Evolutionary conservation across 768 basidiomycete genomes (phyloP).

Genomic region (Boletales sp.): DNA sequence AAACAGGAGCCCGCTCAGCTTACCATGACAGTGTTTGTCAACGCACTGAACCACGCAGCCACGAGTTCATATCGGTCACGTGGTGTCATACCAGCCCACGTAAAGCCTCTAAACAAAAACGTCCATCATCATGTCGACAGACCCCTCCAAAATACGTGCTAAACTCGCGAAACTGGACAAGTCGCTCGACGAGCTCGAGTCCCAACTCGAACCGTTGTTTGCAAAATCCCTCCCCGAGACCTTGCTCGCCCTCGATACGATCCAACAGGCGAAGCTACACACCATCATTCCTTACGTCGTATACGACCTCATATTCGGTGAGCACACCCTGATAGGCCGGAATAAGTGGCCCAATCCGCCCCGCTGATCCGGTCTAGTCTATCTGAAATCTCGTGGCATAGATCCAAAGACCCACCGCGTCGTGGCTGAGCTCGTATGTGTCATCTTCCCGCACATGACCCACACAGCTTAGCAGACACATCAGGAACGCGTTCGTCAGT

Average conservation of each 20-base stretch:
- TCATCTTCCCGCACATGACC: not conserved
- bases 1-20: not conserved
- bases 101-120: not conserved
- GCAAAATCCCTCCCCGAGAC: constrained; percentile 67
- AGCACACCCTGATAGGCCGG: constrained; percentile 24
- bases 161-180: constrained; percentile 46
- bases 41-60: constrained; percentile 6
- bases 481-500: constrained; percentile 72
- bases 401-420: constrained; percentile 80
- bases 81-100: not conserved
- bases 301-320: constrained; percentile 85
- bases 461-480: not conserved
- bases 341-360: too few species aligned
- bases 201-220: constrained; percentile 61
- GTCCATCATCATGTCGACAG: constrained; percentile 33
- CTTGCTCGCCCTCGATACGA: constrained; percentile 56
- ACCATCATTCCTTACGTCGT: constrained; percentile 76
- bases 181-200: constrained; percentile 70
- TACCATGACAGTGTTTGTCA: constrained; percentile 17
- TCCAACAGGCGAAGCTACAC: constrained; percentile 82
- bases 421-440: constrained; percentile 48
- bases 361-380: constrained; percentile 51
- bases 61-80: constrained; percentile 9
- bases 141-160: constrained; percentile 33
- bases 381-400: constrained; percentile 74